Evolutionary conservation across 495 filamentous ascomycete genomes (phyloP).

Genomic region (Neurospora sp.): DNA sequence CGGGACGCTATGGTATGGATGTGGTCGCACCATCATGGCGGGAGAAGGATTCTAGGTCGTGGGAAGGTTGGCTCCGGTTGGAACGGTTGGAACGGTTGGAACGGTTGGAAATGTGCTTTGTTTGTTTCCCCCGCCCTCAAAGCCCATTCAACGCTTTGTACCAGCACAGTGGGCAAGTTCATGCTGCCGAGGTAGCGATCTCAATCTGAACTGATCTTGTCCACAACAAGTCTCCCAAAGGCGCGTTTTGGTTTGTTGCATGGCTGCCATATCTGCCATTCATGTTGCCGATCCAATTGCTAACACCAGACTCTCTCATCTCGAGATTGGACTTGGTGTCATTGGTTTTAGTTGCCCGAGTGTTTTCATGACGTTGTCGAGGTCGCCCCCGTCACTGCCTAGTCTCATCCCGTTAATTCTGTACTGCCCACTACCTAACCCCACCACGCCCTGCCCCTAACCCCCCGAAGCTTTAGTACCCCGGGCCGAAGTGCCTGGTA

Average conservation of each 20-base stretch:
- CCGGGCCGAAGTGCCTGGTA: background rate
- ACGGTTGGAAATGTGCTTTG: background rate
- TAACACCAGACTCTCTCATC: background rate
- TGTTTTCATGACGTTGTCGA: background rate
- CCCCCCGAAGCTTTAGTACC: background rate
- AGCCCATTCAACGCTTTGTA: background rate
- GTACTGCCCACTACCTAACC: background rate
- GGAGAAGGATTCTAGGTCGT: conserved; percentile 49
- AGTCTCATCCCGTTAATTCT: background rate
- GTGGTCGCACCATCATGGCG: conserved; percentile 49
- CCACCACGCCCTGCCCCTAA: background rate
- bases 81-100: background rate
- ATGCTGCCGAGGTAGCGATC: background rate
- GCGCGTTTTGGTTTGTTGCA: background rate
- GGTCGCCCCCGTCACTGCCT: background rate
- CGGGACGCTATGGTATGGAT: conserved; percentile 78
- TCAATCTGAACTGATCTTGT: background rate
- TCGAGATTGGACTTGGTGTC: background rate
- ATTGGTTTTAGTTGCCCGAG: background rate
- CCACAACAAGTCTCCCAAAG: background rate
- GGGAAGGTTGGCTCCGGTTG: background rate
- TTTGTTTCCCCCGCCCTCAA: background rate
- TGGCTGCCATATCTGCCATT: background rate
- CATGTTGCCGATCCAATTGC: background rate
- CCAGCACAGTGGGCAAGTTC: background rate